A percentile compares a stretch with the other conserved stretches of the same genome.
These are phyloP conservation scores for Chenopodium berlandieri DNA, from an alignment of 148 eudicot genomes.

Conservation along the genomic window DNA sequence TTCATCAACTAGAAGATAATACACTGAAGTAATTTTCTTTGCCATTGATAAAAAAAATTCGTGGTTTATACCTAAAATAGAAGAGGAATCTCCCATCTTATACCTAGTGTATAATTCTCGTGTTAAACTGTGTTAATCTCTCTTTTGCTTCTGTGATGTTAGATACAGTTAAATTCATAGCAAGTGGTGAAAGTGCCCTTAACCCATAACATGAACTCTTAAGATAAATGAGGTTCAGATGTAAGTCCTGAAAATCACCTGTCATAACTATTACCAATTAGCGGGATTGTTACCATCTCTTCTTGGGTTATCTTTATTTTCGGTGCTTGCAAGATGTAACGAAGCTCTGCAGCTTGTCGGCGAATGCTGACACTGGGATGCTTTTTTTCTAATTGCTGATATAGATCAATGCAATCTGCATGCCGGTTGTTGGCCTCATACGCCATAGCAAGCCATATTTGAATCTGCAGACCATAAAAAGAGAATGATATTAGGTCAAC, in stretches of 20 bases:
- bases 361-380: constrained; percentile 85
- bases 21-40: not conserved
- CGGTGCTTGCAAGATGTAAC: constrained; percentile 96
- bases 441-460: constrained; percentile 99
- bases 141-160: not conserved
- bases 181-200: not conserved
- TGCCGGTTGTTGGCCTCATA: constrained; percentile 93
- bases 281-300: constrained; percentile 97
- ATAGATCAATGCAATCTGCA: constrained; percentile 80
- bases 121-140: too few species aligned
- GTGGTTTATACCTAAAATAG: not conserved
- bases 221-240: constrained; percentile 9
- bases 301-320: constrained; percentile 96
- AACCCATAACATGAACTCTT: not conserved
- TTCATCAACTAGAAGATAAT: too few species aligned
- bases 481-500: constrained; percentile 1
- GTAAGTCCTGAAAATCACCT: constrained; percentile 45
- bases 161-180: not conserved
- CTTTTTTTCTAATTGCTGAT: constrained; percentile 59
- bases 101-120: not conserved
- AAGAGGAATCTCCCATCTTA: not conserved
- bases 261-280: constrained; percentile 90
- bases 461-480: constrained; percentile 60
- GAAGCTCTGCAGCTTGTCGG: constrained; percentile 88
- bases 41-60: not conserved